Percentiles rank a stretch among this genome's conserved stretches.
phyloP scores from a whole-genome alignment of 2,329 filamentous ascomycete genomes.

The Mycocentrospora acerina region DNA sequence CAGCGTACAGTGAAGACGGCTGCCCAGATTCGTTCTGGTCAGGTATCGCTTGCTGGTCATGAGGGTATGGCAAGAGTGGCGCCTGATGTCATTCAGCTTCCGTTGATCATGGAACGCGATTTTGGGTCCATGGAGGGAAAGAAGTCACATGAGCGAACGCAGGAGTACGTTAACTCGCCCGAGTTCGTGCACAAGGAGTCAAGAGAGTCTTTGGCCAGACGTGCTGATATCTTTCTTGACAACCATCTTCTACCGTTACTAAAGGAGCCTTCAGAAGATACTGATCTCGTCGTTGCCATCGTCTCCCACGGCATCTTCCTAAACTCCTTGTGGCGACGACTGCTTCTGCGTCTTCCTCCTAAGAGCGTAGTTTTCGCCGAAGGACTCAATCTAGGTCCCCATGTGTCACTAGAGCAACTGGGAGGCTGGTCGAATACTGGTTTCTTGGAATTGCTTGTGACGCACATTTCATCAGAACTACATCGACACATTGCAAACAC shows the following conservation, averaged over 20 bases:
- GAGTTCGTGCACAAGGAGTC: slow-evolving; percentile 65
- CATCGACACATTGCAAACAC: neutral
- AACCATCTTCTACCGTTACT: slow-evolving; percentile 62
- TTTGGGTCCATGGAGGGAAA: slow-evolving; percentile 72
- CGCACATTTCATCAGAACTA: slow-evolving; percentile 1
- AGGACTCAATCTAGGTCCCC: slow-evolving; percentile 43
- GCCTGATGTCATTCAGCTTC: slow-evolving; percentile 27
- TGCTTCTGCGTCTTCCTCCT: slow-evolving; percentile 59
- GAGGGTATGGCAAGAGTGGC: slow-evolving; percentile 4
- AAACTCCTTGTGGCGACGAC: slow-evolving; percentile 63
- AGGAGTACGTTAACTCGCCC: slow-evolving; percentile 43
- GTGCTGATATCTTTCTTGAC: slow-evolving; percentile 68
- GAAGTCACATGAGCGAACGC: slow-evolving; percentile 51
- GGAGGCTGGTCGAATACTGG: slow-evolving; percentile 68
- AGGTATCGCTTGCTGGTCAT: slow-evolving; percentile 29
- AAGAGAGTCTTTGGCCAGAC: slow-evolving; percentile 63
- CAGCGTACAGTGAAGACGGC: slow-evolving; percentile 74
- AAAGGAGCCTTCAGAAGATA: slow-evolving; percentile 23
- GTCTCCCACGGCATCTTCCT: slow-evolving; percentile 86
- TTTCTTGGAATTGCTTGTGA: slow-evolving; percentile 55
- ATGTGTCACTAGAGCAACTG: slow-evolving; percentile 52
- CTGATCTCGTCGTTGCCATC: slow-evolving; percentile 58
- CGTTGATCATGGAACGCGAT: slow-evolving; percentile 67
- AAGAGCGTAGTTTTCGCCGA: slow-evolving; percentile 49
- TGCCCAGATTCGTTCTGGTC: slow-evolving; percentile 62